Conservation (phyloP, 805 yeast species). For the Yarrowia deformans region DNA sequence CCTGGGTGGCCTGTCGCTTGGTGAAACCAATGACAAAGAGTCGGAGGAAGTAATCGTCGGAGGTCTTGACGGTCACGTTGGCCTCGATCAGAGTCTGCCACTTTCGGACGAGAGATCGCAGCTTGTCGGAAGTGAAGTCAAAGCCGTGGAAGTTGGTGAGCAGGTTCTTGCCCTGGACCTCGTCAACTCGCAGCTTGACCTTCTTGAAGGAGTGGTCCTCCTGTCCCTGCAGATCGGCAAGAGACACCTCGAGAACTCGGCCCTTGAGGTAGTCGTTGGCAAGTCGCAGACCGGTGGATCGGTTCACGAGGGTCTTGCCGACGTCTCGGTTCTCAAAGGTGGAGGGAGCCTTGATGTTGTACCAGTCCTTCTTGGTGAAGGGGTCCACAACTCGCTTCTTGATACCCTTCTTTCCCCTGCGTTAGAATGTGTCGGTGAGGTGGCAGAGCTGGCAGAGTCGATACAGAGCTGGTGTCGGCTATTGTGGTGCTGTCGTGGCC, state of each 20-base stretch:
- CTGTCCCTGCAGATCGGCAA: conserved; percentile 97
- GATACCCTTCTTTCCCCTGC: conserved; percentile 87
- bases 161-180: conserved; percentile 98
- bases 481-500: too few relatives aligned
- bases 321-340: conserved; percentile 98
- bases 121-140: conserved; percentile 97
- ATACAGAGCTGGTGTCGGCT: too few relatives aligned
- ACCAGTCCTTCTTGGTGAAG: conserved; percentile 99
- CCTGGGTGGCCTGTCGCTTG: conserved; percentile 95
- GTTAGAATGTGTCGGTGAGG: conserved; percentile 48
- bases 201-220: conserved; percentile 99
- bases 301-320: conserved; percentile 98
- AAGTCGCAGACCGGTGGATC: conserved; percentile 95
- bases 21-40: conserved; percentile 98
- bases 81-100: conserved; percentile 99
- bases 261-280: conserved; percentile 99
- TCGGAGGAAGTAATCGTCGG: conserved; percentile 97
- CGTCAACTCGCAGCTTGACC: conserved; percentile 96
- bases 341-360: conserved; percentile 97
- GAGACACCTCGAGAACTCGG: conserved; percentile 92
- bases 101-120: conserved; percentile 97
- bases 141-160: conserved; percentile 99
- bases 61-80: conserved; percentile 96
- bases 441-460: too few relatives aligned
- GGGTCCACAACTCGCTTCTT: conserved; percentile 99